Evolutionary conservation across 208 protist species (phyloP).

Genomic region (Herpetomonas muscarum): DNA sequence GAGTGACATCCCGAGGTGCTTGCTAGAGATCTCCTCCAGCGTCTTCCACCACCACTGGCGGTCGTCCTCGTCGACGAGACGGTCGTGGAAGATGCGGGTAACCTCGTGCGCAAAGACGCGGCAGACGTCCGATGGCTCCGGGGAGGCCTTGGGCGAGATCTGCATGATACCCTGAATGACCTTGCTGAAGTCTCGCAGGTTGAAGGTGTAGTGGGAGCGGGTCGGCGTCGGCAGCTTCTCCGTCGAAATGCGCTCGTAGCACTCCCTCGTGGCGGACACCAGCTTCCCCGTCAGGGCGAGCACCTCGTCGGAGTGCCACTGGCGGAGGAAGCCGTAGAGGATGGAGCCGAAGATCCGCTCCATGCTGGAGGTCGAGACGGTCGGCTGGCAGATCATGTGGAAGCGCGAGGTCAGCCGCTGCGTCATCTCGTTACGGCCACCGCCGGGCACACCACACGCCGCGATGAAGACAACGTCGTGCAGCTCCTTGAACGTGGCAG

Average conservation of each 20-base stretch:
- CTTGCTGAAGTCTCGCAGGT: conserved; percentile 97
- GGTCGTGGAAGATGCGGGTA: conserved; percentile 95
- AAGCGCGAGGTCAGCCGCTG: conserved; percentile 92
- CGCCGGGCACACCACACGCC: conserved; percentile 93
- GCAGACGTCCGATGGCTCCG: conserved; percentile 44
- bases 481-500: conserved; percentile 91
- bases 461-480: conserved; percentile 87
- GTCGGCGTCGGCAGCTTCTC: conserved; percentile 97
- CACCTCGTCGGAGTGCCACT: conserved; percentile 56
- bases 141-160: conserved; percentile 59
- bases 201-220: conserved; percentile 99
- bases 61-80: conserved; percentile 92
- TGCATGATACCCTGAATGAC: conserved; percentile 97
- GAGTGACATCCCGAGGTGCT: conserved; percentile 58
- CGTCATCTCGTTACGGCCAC: conserved; percentile 93
- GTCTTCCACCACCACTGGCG: conserved; percentile 90
- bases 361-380: conserved; percentile 83
- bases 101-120: conserved; percentile 95
- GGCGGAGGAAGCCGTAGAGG: conserved; percentile 84
- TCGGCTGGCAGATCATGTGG: conserved; percentile 91
- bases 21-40: conserved; percentile 46
- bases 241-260: conserved; percentile 92
- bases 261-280: conserved; percentile 89
- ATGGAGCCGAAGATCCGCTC: conserved; percentile 96
- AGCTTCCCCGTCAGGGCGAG: conserved; percentile 57